Base-by-base conservation (phyloP, 2,329 filamentous ascomycete species). In the Ophiobolus disseminans region DNA sequence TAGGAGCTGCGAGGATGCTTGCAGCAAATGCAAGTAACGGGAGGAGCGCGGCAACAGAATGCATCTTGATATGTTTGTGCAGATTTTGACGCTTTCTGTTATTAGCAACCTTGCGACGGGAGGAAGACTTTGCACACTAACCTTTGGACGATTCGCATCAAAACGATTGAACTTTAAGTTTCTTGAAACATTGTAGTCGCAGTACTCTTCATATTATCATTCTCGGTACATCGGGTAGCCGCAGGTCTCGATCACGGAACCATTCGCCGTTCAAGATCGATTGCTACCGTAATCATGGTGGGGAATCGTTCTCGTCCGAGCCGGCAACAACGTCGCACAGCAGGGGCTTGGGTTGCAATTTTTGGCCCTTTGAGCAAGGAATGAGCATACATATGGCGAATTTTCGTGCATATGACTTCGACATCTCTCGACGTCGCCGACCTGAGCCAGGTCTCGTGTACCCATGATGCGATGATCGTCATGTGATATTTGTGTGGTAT, bases 21-120 rank as follows among this genome's bases (percentile, higher is more conserved):
- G 44, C 31, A 19, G 37, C 49, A 10, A 57, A 40, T 9, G 40
- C 35, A 47, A 58, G 26, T 9, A 60, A 22, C 26, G 56, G 34
- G 13, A 57, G 32, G 17, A 50, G 22, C 39, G 39, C 22, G 32
- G 4, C 40, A 14, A 48, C 28, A 22, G 38, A 32, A 44, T 44
- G 44, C 60, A 61, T 63, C 23, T 26, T 43, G 31, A 13, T 1
- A 19, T 14, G 13, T 14, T 38, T n/a, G 13, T 26, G 22, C 7
- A 25, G 5, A 8, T 20, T 32, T 1, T 28, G 16, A 17, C 38
- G 34, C n/a, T 17, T 36, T 21, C 25, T 28, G 2, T 28, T n/a
- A n/a, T n/a, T n/a, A n/a, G n/a, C n/a, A n/a, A n/a, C n/a, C n/a
- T n/a, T n/a, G n/a, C n/a, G n/a, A n/a, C n/a, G n/a, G n/a, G n/a